These are phyloP conservation scores for Silene vulgaris DNA, from an alignment of 179 eudicot genomes.

Conservation along the genomic window DNA sequence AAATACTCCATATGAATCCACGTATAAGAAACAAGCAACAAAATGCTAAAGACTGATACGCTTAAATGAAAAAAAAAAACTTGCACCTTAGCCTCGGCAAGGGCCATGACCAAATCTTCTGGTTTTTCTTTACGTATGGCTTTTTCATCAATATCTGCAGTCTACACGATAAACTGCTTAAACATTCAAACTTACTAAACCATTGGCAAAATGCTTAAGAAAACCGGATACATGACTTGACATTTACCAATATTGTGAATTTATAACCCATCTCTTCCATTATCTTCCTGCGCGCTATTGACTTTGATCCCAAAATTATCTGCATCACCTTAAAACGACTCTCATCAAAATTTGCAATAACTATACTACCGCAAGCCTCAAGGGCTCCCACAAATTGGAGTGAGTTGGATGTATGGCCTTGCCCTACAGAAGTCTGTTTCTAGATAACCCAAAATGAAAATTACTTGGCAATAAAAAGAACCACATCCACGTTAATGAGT, in stretches of 20 bases:
- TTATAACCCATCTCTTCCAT: slow-evolving; percentile 77
- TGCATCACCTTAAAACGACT: slow-evolving; percentile 27
- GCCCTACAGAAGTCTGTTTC: too few species aligned
- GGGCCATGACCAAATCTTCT: slow-evolving; percentile 79
- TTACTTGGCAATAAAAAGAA: too few species aligned
- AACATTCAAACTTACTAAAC: background rate
- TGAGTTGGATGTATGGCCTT: background rate
- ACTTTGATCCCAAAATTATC: slow-evolving; percentile 81
- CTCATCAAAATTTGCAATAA: background rate
- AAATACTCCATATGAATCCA: slow-evolving; percentile 4
- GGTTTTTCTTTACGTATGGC: slow-evolving; percentile 76
- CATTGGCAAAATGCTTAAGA: background rate
- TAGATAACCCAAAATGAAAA: too few species aligned
- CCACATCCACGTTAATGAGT: too few species aligned
- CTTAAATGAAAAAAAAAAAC: background rate
- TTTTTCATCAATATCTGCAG: slow-evolving; percentile 93
- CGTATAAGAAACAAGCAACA: background rate
- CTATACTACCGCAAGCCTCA: background rate
- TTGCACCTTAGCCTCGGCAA: slow-evolving; percentile 87
- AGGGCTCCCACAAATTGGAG: background rate
- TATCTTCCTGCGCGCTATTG: slow-evolving; percentile 67
- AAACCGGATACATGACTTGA: background rate
- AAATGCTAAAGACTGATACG: background rate
- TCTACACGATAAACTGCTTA: slow-evolving; percentile 30
- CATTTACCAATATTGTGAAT: slow-evolving; percentile 63